Percentiles rank a stretch among this genome's conserved stretches.
These are phyloP conservation scores for Chrysochromulina tobinii DNA, from an alignment of 78 protist genomes.

Conservation along the genomic window DNA sequence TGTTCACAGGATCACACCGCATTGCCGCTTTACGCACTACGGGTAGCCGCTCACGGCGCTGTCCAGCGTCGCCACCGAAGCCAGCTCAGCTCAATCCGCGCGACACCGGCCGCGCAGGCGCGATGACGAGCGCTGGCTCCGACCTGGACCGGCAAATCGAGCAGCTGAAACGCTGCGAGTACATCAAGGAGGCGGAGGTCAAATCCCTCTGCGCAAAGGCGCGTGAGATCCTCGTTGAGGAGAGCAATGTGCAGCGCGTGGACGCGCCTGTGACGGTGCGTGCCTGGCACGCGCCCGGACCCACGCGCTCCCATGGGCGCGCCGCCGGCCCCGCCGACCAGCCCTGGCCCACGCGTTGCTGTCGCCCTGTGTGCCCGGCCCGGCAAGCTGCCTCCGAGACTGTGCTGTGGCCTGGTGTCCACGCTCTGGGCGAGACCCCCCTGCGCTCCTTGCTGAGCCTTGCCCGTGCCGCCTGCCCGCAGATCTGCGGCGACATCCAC, in stretches of 20 bases:
- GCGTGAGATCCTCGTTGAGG: slow-evolving; percentile 95
- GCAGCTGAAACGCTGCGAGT: slow-evolving; percentile 86
- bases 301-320: neutral
- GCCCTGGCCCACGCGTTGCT: no score
- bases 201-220: slow-evolving; percentile 95
- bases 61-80: no score
- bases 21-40: no score
- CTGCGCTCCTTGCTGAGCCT: no score
- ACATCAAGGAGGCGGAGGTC: slow-evolving; percentile 92
- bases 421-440: no score
- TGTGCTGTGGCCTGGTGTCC: no score
- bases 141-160: slow-evolving; percentile 93
- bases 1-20: no score
- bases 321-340: no score
- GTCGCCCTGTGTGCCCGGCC: no score
- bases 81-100: no score
- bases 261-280: slow-evolving; percentile 96
- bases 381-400: no score
- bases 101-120: neutral
- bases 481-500: slow-evolving; percentile 99
- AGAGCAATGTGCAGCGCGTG: slow-evolving; percentile 95
- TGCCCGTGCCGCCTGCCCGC: neutral
- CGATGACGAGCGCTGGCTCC: neutral
- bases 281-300: neutral
- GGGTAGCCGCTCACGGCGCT: no score